Evolutionary conservation across 441 rosid genomes (phyloP), one percentile per base, ranked within the genome.

Genomic region (Codiaeum variegatum): DNA sequence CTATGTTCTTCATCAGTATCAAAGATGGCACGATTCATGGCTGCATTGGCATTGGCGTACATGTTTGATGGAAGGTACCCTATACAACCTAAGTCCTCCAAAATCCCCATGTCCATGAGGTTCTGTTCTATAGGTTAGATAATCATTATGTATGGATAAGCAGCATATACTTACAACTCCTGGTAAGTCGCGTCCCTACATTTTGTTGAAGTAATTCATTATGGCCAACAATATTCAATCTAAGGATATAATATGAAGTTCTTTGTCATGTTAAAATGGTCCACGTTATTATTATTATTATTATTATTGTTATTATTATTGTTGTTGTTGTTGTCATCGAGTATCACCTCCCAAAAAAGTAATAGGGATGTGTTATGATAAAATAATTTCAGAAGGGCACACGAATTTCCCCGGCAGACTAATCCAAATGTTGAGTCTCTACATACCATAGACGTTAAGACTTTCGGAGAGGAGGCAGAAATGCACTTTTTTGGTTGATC

Each of bases 1-100:
- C 81, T 95, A 23, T 93, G 97, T 81, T 86, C 90, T 51, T 85
- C 93, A 52, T 95, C 99, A 1, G 86, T 73, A 21, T 95, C 97
- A 63, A 91, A 91, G 81, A 95, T 91, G 99, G 99, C 99, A 23
- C 86, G 99, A 49, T 95, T 95, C 80, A 95, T 92, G 98, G 96
- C 99, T 75, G 98, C 98, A 42, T 78, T 95, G 72, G 97, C 99
- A 38, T 80, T 95, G 81, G 90, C 99, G 24, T 95, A 91, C 84
- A 93, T 92, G 95, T 95, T 93, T 73, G 98, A 91, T 81, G 97
- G 96, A 76, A 93, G 98, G 99, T 93, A 84, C 55, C 67, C 21
- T 4, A 21, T 44, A 21, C 42, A 54, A 46, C 31, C 67, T 1
- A 47, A 40, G 21, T 42, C 38, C 47, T 55, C 56, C 36, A 21